A percentile compares a stretch with the other conserved stretches of the same genome.
These are phyloP conservation scores for Rhizophora mangle DNA, from an alignment of 345 rosid species.

Conservation along the genomic window DNA sequence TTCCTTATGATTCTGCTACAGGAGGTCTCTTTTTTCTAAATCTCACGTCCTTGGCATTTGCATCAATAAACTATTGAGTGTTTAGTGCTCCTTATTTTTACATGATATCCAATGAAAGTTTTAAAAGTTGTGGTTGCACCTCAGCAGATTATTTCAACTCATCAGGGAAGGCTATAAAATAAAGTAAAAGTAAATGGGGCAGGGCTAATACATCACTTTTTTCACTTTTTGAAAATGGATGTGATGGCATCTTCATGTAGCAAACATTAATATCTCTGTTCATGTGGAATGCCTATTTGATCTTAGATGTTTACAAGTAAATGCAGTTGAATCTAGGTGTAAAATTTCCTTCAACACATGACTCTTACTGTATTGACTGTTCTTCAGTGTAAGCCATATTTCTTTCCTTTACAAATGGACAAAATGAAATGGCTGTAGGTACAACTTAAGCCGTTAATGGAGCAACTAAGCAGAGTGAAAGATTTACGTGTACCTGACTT, in stretches of 20 bases:
- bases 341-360: not conserved
- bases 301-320: not conserved
- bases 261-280: not conserved
- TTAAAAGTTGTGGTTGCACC: not conserved
- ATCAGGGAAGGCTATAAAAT: not conserved
- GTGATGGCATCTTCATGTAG: not conserved
- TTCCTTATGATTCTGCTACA: too few species aligned
- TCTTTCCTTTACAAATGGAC: constrained; percentile 7
- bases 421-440: constrained; percentile 47
- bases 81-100: too few species aligned
- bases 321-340: not conserved
- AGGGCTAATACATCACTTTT: too few species aligned
- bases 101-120: too few species aligned
- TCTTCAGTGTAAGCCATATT: not conserved
- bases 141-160: not conserved
- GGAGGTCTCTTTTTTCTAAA: too few species aligned
- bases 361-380: constrained; percentile 1
- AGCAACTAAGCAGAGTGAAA: constrained; percentile 75
- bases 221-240: too few species aligned
- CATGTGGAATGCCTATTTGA: too few species aligned
- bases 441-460: constrained; percentile 67
- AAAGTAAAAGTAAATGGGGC: not conserved
- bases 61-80: too few species aligned
- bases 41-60: too few species aligned
- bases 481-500: constrained; percentile 75